These are phyloP conservation scores for Letharia lupina DNA, from an alignment of 495 filamentous ascomycete species.

Conservation along the genomic window DNA sequence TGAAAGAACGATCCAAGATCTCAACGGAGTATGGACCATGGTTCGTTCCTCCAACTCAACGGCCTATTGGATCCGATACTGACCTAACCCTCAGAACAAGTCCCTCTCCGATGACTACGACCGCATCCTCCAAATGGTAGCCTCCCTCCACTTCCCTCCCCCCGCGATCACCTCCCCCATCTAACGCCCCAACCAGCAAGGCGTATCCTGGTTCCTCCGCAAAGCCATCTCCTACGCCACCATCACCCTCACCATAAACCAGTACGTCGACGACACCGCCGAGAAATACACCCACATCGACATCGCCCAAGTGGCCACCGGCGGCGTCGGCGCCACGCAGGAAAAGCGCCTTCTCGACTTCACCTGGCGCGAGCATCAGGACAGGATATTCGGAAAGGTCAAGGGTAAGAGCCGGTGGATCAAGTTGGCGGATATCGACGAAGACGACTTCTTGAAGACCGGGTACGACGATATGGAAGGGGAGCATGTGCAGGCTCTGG, in stretches of 20 bases:
- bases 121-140: slow-evolving; percentile 58
- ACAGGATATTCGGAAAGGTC: slow-evolving; percentile 74
- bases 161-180: background rate
- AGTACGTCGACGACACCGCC: slow-evolving; percentile 41
- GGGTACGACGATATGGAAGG: slow-evolving; percentile 37
- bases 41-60: slow-evolving; percentile 38
- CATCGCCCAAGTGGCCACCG: slow-evolving; percentile 68
- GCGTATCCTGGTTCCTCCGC: slow-evolving; percentile 73
- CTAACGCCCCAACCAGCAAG: slow-evolving; percentile 47
- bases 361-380: slow-evolving; percentile 57
- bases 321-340: slow-evolving; percentile 62
- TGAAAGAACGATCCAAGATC: slow-evolving; percentile 59
- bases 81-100: slow-evolving; percentile 54
- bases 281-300: slow-evolving; percentile 60
- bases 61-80: slow-evolving; percentile 3
- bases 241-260: slow-evolving; percentile 59
- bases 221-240: slow-evolving; percentile 64
- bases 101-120: slow-evolving; percentile 64
- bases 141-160: slow-evolving; percentile 8
- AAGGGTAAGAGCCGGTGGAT: slow-evolving; percentile 53
- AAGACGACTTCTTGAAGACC: slow-evolving; percentile 39
- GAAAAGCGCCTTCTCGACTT: slow-evolving; percentile 69
- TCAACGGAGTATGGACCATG: slow-evolving; percentile 73
- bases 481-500: slow-evolving; percentile 38
- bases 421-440: slow-evolving; percentile 31